Evolutionary conservation across 768 basidiomycete species (phyloP), one percentile per base, ranked within the genome.

Genomic region (Leucocoprinus birnbaumii): DNA sequence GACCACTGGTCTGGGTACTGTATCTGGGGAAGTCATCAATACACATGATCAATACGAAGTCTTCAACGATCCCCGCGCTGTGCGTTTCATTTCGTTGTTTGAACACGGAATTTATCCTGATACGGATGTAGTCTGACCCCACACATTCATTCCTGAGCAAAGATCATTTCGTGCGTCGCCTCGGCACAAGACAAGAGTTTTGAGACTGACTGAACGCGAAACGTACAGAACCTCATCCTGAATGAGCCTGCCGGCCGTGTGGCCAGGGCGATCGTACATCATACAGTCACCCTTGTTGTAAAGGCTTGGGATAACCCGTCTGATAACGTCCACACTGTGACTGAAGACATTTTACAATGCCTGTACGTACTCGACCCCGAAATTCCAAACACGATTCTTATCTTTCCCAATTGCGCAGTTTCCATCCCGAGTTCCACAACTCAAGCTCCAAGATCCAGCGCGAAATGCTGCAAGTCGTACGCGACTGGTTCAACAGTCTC

Each of bases 111-210:
- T 47, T 63, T n/a, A 58, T 21, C 45, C 43, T 2, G 22, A 16
- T 26, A 1, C 61, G 31, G 31, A 31, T 38, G 13, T n/a, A 90
- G 84, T 88, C 86, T 31, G 91, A 94, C 65, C 91, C 91, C 2
- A 94, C 91, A 2, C 91, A 93, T 66, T 92, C 89, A 2, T 90
- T 91, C 76, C 68, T 94, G 68, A 91, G 88, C 66, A 93, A 93
- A 71, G 91, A 94, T 65, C 90, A 94, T 63, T 92, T 92, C 61
- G 89, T 89, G 60, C 63, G 86, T 77, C 7, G 21, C 3, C 27
- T 19, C 22, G 31, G 31, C 16, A 37, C 31, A 8, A 46, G 1
- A n/a, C 10, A 13, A 25, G 10, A 41, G 45, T 52, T n/a, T n/a
- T 45, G n/a, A 31, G 56, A 48, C 54, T 53, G 40, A 68, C 45